These are phyloP conservation scores for Hibiscus mutabilis DNA, from an alignment of 345 rosid species.

Conservation along the genomic window DNA sequence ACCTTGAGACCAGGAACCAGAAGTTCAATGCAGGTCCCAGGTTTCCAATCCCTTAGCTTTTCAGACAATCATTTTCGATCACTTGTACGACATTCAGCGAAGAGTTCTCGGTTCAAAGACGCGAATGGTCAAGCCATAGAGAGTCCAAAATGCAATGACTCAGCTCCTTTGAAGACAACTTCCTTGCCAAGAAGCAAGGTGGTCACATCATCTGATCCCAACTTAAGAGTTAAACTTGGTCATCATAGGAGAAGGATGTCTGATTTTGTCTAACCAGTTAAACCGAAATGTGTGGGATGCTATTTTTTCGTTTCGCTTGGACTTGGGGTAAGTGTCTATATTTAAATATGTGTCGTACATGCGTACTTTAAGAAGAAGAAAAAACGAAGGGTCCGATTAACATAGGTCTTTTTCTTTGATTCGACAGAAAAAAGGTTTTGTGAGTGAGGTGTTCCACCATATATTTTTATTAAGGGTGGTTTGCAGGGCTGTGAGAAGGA, in stretches of 20 bases:
- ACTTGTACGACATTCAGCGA: conserved; percentile 35
- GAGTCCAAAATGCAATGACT: conserved; percentile 32
- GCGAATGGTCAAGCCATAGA: conserved; percentile 25
- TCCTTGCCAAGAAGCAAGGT: conserved; percentile 43
- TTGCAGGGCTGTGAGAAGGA: background rate
- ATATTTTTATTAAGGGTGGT: conserved; percentile 3
- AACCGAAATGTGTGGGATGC: background rate
- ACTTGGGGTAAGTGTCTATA: background rate
- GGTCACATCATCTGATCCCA: conserved; percentile 64
- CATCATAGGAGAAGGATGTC: conserved; percentile 77
- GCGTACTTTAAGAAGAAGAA: too few species aligned
- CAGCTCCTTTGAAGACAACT: conserved; percentile 20
- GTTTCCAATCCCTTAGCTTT: conserved; percentile 56
- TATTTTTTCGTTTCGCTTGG: background rate
- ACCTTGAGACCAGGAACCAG: conserved; percentile 32
- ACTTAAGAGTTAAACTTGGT: conserved; percentile 41
- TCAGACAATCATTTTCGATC: conserved; percentile 49
- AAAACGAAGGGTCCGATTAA: background rate
- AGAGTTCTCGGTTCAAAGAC: conserved; percentile 32
- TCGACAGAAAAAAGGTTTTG: background rate
- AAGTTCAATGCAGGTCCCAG: conserved; percentile 41
- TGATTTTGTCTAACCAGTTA: conserved; percentile 38
- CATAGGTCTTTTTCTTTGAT: background rate
- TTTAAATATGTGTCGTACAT: background rate
- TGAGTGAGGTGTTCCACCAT: conserved; percentile 1